Evolutionary conservation across 1,284 basidiomycete genomes (phyloP), one percentile per base, ranked within the genome.

Genomic region (Malassezia dermatis): DNA sequence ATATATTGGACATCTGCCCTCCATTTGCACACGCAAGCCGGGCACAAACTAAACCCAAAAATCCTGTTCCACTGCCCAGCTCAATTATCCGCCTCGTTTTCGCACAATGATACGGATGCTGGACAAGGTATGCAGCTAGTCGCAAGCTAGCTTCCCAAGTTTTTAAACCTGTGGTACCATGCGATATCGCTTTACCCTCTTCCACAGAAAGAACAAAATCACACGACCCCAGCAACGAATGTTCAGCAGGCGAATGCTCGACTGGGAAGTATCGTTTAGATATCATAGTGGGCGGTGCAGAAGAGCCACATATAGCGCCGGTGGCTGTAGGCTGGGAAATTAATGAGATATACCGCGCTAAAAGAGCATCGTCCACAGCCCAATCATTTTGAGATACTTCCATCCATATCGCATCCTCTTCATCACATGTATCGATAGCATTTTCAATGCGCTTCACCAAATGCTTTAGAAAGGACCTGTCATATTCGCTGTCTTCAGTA

Each of bases 61-160:
- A 44, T 4, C 62, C 62, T 21, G 56, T 41, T 7, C 62, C 62
- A 40, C 62, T 62, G 17, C 62, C 62, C 5, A 64, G 48, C 41
- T 64, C 62, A 8, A 64, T 35, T n/a, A 64, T 41, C 1, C 56
- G 47, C 42, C 11, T 48, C 37, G 3, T 17, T n/a, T 5, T 6
- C 1, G 41, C 28, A 2, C 30, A 19, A n/a, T 40, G 11, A 4
- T 35, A 17, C 0, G 34, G 24, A 8, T 44, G 4, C 10, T 50
- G 43, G 12, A 62, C 45, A 27, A 63, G 35, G 47, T 61, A 48
- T 2, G 55, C 47, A 21, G 42, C 61, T 2, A 63, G 52, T 12
- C 61, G 54, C 8, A 59, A 44, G 24, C 61, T 62, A 13, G 50
- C 60, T 21, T 50, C 42, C 60, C 60, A 63, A 17, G 61, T 63